Evolutionary conservation across 441 rosid species (phyloP).

Genomic region (Aleurites moluccanus): DNA sequence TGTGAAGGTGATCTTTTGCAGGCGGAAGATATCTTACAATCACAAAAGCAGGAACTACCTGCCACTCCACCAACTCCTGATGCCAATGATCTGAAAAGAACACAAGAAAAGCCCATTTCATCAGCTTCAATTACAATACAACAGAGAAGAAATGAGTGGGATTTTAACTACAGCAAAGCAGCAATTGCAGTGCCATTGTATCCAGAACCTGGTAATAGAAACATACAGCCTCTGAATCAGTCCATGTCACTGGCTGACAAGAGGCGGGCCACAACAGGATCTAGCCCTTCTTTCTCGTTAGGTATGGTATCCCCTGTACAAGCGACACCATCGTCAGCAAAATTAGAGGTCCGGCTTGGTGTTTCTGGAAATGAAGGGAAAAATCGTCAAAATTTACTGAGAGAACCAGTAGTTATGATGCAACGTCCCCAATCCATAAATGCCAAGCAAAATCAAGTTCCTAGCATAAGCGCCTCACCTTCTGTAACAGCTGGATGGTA

Average conservation of each 20-base stretch:
- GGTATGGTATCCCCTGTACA: constrained; percentile 24
- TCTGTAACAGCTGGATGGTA: constrained; percentile 37
- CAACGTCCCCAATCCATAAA: constrained; percentile 40
- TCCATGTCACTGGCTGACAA: constrained; percentile 31
- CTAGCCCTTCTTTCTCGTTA: constrained; percentile 26
- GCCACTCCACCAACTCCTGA: constrained; percentile 44
- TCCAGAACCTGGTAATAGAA: constrained; percentile 35
- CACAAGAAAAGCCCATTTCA: constrained; percentile 28
- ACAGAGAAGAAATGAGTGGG: constrained; percentile 33
- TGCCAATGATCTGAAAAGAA: constrained; percentile 29
- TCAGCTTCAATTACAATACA: constrained; percentile 24
- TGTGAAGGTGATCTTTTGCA: constrained; percentile 66
- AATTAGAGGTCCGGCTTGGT: constrained; percentile 30
- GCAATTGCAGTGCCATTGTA: constrained; percentile 19
- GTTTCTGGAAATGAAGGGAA: constrained; percentile 33
- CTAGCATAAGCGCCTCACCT: constrained; percentile 26
- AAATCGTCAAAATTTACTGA: constrained; percentile 29
- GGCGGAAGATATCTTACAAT: constrained; percentile 51
- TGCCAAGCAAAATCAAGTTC: constrained; percentile 29
- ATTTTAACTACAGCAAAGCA: constrained; percentile 32
- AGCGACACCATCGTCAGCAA: constrained; percentile 22
- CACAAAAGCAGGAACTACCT: constrained; percentile 46
- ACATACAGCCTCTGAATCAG: constrained; percentile 30
- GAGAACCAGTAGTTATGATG: constrained; percentile 46
- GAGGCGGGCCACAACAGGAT: constrained; percentile 35